Evolutionary conservation across 78 protist genomes (phyloP).

Genomic region (Isochrysis galbana): DNA sequence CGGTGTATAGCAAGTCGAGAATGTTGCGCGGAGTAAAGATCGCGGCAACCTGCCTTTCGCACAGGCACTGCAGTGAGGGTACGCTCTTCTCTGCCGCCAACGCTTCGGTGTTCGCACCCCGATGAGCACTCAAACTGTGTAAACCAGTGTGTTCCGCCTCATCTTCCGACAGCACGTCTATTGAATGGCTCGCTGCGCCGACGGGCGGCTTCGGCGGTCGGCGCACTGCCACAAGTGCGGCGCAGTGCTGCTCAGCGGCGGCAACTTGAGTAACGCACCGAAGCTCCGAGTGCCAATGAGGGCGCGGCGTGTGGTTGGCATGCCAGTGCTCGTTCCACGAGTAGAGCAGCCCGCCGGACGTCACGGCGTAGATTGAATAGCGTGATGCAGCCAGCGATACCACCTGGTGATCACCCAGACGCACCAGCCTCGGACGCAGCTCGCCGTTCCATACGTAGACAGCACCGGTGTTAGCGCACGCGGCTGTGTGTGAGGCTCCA

Average conservation of each 20-base stretch:
- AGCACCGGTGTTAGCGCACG: not conserved
- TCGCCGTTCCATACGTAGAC: not conserved
- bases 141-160: too few relatives aligned
- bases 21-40: not conserved
- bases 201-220: not conserved
- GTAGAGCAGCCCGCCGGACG: not conserved
- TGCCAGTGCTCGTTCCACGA: slow-evolving; percentile 2
- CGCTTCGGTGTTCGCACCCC: too few relatives aligned
- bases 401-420: not conserved
- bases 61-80: not conserved
- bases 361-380: not conserved
- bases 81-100: too few relatives aligned
- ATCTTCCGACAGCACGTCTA: too few relatives aligned
- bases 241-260: slow-evolving; percentile 9
- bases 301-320: not conserved
- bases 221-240: not conserved
- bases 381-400: not conserved
- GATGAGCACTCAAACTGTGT: too few relatives aligned
- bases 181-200: too few relatives aligned
- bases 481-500: not conserved
- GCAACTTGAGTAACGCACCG: not conserved
- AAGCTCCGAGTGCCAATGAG: not conserved
- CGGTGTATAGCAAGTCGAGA: not conserved
- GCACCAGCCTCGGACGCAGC: not conserved
- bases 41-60: not conserved